Base-by-base conservation (phyloP, 2,329 filamentous ascomycete genomes). In the Rhynchosporium secalis region DNA sequence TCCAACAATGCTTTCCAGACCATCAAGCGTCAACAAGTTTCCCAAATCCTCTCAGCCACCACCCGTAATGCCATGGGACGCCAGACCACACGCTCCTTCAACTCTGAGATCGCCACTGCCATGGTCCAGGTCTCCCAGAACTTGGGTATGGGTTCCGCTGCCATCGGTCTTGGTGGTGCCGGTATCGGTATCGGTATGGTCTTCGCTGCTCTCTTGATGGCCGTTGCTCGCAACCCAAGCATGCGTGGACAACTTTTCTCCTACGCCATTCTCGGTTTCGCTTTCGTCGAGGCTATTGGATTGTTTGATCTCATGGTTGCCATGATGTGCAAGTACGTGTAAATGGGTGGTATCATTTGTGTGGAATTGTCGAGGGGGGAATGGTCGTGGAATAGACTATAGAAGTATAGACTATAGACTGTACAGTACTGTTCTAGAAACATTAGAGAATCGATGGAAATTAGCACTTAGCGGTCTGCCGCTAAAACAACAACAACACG, bases 161-260 rank as follows among this genome's bases (percentile, higher is more conserved):
- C 91, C 83, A 92, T 96, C 77, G 91, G 91, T 89, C 89, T 96
- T 76, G 91, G 89, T 78, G 89, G 89, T 89, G 89, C 90, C 77
- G 90, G 91, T 92, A 91, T 95, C 80, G 91, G 91, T 91, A 96
- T 95, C 81, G 91, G 91, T 85, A 87, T 94, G 78, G 91, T 96
- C 78, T 96, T 96, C 87, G 91, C 89, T 78, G 88, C 90, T 76
- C 90, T 96, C 78, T 85, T 96, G 77, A 88, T 90, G 81, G 87
- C 87, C 83, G 91, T 95, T 79, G 90, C 91, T 84, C 91, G 91
- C 84, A 96, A 96, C 90, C 91, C 91, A 77, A 90, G 89, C 77
- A 90, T 96, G 83, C 89, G 91, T 83, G 91, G 91, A 79, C 92
- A 96, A 87, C 91, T 96, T 77, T 96, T 95, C 90, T 91, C 90